phyloP scores from a whole-genome alignment of 352 stramenopile species.

The Globisporangium nodosum region DNA sequence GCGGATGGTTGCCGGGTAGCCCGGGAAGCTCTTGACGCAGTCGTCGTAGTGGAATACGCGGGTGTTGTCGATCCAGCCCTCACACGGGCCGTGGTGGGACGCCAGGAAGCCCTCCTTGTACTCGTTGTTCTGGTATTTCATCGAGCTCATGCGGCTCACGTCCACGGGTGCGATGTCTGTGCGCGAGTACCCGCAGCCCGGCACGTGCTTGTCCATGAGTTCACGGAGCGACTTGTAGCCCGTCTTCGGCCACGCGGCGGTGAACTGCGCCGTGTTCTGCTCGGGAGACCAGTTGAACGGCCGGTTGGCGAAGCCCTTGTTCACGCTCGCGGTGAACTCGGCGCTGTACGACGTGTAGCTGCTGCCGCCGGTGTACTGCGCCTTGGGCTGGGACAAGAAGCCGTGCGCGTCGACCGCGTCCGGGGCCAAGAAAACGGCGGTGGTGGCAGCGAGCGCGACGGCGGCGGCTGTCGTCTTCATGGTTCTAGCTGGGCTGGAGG shows the following conservation, averaged over 20 bases:
- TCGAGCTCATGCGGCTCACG: slow-evolving; percentile 12
- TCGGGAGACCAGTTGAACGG: slow-evolving; percentile 14
- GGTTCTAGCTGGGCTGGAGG: neutral
- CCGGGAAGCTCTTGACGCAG: slow-evolving; percentile 29
- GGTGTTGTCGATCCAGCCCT: slow-evolving; percentile 43
- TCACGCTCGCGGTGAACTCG: slow-evolving; percentile 1
- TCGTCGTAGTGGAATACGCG: slow-evolving; percentile 40
- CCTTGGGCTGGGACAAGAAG: slow-evolving; percentile 9
- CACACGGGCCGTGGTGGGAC: slow-evolving; percentile 30
- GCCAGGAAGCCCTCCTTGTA: slow-evolving; percentile 10
- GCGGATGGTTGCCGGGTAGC: slow-evolving; percentile 38
- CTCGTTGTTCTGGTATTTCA: slow-evolving; percentile 11
- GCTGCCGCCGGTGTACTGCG: slow-evolving; percentile 8
- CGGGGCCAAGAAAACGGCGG: neutral
- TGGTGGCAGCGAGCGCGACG: slow-evolving; percentile 1
- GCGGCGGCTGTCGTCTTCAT: slow-evolving; percentile 5
- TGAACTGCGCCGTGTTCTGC: slow-evolving; percentile 13
- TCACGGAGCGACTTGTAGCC: slow-evolving; percentile 7
- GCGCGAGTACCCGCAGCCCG: slow-evolving; percentile 11
- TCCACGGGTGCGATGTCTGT: slow-evolving; percentile 9
- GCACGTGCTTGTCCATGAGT: neutral
- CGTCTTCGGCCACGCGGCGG: slow-evolving; percentile 1
- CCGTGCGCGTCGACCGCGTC: slow-evolving; percentile 1
- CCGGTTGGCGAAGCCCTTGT: slow-evolving; percentile 5
- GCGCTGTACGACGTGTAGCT: slow-evolving; percentile 7